phyloP scores from a whole-genome alignment of 805 yeast species.

The Ogataea pilisensis region DNA sequence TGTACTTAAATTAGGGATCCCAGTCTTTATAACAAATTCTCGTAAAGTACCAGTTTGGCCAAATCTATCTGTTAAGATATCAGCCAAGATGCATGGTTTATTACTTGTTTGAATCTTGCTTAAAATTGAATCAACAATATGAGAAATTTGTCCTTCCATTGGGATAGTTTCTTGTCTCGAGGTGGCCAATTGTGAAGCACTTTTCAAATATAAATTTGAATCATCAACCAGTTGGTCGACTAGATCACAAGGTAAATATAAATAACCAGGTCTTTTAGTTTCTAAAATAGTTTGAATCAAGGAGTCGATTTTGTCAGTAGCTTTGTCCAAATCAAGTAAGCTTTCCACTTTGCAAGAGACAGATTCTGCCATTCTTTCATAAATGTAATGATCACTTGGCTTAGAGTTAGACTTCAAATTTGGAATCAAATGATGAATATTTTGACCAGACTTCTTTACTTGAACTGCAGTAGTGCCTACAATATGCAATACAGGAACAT shows the following conservation, averaged over 20 bases:
- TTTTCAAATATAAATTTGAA: constrained; percentile 19
- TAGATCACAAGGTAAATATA: constrained; percentile 73
- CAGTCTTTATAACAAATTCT: constrained; percentile 45
- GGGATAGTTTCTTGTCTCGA: constrained; percentile 3
- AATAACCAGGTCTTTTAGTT: constrained; percentile 74
- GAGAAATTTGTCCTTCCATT: constrained; percentile 12
- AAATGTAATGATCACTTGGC: constrained; percentile 63
- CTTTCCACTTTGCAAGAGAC: constrained; percentile 54
- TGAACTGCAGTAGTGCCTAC: constrained; percentile 69
- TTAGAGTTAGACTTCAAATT: constrained; percentile 35
- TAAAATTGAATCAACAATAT: constrained; percentile 42
- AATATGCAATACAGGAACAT: constrained; percentile 73
- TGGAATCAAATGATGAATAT: constrained; percentile 62
- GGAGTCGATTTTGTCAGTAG: constrained; percentile 61
- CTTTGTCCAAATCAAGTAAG: constrained; percentile 40
- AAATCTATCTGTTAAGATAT: constrained; percentile 64
- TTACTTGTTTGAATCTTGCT: constrained; percentile 45
- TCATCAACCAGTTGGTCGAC: constrained; percentile 41
- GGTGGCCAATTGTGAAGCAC: constrained; percentile 1
- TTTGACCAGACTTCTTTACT: constrained; percentile 23
- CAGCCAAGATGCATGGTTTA: constrained; percentile 67
- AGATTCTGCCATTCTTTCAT: constrained; percentile 55
- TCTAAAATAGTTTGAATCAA: constrained; percentile 53
- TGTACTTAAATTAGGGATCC: constrained; percentile 55
- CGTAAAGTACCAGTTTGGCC: constrained; percentile 42